Percentiles rank a stretch among this genome's conserved stretches.
These are phyloP conservation scores for Pittosporum tobira DNA, from an alignment of 129 eudicot species.

Conservation along the genomic window DNA sequence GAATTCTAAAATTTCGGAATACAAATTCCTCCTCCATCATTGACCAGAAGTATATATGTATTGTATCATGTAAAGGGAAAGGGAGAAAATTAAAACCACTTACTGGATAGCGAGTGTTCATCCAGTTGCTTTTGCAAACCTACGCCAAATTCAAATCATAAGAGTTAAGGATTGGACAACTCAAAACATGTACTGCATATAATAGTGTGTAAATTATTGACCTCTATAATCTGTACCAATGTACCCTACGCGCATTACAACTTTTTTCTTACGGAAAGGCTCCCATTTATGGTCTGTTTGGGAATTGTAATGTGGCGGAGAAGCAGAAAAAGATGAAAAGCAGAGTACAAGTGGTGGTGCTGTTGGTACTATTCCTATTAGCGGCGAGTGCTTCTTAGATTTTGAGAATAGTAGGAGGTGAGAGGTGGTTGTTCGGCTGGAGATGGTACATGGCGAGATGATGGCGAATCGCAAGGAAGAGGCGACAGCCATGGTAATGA, in stretches of 20 bases:
- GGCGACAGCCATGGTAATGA: constrained; percentile 30
- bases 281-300: constrained; percentile 44
- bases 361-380: too few species aligned
- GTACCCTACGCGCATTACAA: constrained; percentile 94
- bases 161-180: background rate
- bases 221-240: constrained; percentile 90
- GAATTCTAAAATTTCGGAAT: too few species aligned
- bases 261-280: constrained; percentile 78
- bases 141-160: constrained; percentile 14
- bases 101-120: constrained; percentile 50
- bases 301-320: constrained; percentile 6
- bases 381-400: constrained; percentile 19
- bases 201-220: background rate
- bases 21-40: too few species aligned
- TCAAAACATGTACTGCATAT: too few species aligned
- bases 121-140: constrained; percentile 85
- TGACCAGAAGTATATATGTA: too few species aligned
- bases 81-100: constrained; percentile 4
- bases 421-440: constrained; percentile 19
- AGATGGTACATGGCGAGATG: constrained; percentile 28
- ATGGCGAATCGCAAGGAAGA: constrained; percentile 30
- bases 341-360: constrained; percentile 11
- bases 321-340: constrained; percentile 27
- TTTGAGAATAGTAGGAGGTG: constrained; percentile 14
- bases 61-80: too few species aligned